phyloP scores from a whole-genome alignment of 768 basidiomycete genomes.

The Mycena rosella region DNA sequence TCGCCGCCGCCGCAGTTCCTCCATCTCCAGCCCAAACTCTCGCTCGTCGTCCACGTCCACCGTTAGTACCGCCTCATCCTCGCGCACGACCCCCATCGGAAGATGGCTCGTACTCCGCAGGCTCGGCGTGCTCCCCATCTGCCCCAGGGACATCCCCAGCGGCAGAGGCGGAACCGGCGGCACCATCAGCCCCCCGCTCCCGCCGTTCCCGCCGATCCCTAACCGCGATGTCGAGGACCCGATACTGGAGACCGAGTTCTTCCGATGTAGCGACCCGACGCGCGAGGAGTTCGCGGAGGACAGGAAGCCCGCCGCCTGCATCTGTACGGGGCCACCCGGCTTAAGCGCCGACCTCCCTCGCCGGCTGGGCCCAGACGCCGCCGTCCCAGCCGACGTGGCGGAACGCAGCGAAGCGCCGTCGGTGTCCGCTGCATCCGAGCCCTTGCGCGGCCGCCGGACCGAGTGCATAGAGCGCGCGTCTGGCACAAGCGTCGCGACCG shows the following conservation, averaged over 20 bases:
- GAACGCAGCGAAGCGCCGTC: constrained; percentile 69
- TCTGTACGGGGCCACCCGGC: constrained; percentile 39
- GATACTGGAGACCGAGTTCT: constrained; percentile 73
- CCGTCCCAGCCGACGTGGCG: constrained; percentile 63
- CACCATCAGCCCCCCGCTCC: constrained; percentile 27
- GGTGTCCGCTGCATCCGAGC: constrained; percentile 55
- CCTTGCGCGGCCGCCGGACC: constrained; percentile 48
- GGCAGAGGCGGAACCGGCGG: constrained; percentile 42
- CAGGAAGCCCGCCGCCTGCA: constrained; percentile 26
- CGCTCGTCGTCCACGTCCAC: constrained; percentile 49
- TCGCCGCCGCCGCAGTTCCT: constrained; percentile 75
- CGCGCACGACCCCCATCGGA: constrained; percentile 65
- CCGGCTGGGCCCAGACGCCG: constrained; percentile 60
- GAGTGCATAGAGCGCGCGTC: constrained; percentile 39
- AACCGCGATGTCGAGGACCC: constrained; percentile 54
- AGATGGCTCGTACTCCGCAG: constrained; percentile 64
- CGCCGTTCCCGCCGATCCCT: constrained; percentile 38
- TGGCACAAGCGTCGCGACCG: constrained; percentile 52
- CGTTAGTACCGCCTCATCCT: constrained; percentile 55
- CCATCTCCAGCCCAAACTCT: constrained; percentile 68
- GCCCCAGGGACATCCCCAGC: constrained; percentile 34
- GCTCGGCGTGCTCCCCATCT: constrained; percentile 49
- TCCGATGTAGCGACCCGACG: constrained; percentile 61
- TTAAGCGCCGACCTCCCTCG: constrained; percentile 50
- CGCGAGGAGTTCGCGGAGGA: constrained; percentile 39